Percentiles rank a stretch among this genome's conserved stretches.
These are phyloP conservation scores for Pterocarpus santalinus DNA, from an alignment of 306 rosid species.

Conservation along the genomic window DNA sequence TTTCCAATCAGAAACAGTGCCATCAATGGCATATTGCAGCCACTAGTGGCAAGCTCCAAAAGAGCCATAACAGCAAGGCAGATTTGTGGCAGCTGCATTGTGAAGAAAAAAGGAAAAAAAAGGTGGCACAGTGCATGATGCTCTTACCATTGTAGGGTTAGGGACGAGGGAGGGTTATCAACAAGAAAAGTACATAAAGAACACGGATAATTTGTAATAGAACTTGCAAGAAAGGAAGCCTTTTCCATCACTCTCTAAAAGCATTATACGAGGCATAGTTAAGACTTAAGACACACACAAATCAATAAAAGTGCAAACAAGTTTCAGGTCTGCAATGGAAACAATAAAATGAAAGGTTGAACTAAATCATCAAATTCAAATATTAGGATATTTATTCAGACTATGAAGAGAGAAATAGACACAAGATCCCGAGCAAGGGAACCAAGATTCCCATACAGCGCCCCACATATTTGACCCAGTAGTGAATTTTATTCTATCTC, in stretches of 20 bases:
- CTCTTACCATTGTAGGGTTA: neutral
- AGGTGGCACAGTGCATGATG: neutral
- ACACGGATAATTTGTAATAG: neutral
- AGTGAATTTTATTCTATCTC: neutral
- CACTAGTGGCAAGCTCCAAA: neutral
- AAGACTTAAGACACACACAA: neutral
- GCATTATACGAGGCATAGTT: neutral
- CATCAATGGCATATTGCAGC: neutral
- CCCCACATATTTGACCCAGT: neutral
- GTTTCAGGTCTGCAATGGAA: neutral
- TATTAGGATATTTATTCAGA: neutral
- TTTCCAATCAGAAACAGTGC: neutral
- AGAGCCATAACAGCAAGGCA: neutral
- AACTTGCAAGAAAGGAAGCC: neutral
- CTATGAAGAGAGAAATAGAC: neutral
- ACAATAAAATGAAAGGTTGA: neutral
- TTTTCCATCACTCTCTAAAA: neutral
- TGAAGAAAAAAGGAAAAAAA: neutral
- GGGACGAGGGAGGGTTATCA: neutral
- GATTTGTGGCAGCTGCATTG: neutral
- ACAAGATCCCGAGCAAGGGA: neutral
- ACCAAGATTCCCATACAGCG: neutral
- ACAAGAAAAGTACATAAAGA: neutral
- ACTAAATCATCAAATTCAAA: neutral
- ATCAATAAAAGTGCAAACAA: neutral